Evolutionary conservation across 208 protist genomes (phyloP), one percentile per base, ranked within the genome.

Genomic region (Trypanosoma avium): DNA sequence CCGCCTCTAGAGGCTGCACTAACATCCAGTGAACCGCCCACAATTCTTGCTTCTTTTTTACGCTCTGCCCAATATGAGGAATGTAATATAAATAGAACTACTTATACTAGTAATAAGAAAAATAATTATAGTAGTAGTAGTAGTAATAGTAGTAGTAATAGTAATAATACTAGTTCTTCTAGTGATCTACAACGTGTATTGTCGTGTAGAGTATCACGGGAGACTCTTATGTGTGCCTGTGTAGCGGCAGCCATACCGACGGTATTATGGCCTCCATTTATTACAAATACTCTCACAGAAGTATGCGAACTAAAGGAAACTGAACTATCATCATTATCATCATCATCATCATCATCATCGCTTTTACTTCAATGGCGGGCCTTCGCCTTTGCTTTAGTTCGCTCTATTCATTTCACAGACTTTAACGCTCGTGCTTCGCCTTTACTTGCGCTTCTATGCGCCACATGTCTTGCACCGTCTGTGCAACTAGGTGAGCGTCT

Each of bases 221-320:
- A 73, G 17, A 21, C 56, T 45, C 35, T 79, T 40, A 38, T 74
- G 3, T 80, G 67, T 32, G 77, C 81, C 7, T 87, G 81, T 49
- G 77, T 71, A 12, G 77, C 73, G 2, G 69, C 75, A 35, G 53
- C 60, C 30, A 48, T 75, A 33, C 55, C 57, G 9, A 40, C 64
- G 13, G 30, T 45, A 19, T 59, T 76, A 21, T 83, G 75, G 76
- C 76, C 76, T 5, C 27, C 66, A 7, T 77, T 73, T 63, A 52
- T 81, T 8, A 21, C 65, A 12, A 47, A 29, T 33, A 42, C 26
- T 5, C 29, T 61, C 17, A 32, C 17, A 21, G 5, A 15, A 19
- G 43, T 22, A 33, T 54, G 54, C 12, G 54, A 61, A n/a, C 54
- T 40, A 7, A 30, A 42, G 12, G 48, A 55, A 46, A 38, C 54